Evolutionary conservation across 805 yeast genomes (phyloP).

Genomic region (Candida nemodendra): DNA sequence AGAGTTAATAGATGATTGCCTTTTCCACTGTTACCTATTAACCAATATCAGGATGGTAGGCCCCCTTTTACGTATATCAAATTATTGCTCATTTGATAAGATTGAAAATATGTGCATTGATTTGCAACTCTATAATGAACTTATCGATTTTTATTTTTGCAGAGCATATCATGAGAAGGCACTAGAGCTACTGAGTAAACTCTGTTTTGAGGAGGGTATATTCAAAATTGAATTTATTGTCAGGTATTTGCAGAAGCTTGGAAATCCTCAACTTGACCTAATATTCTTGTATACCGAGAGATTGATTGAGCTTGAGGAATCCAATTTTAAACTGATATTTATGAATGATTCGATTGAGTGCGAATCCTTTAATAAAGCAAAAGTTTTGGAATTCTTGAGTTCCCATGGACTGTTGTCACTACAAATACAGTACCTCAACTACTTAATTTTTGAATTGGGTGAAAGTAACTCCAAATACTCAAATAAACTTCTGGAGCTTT

Average conservation of each 20-base stretch:
- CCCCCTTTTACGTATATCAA: constrained; percentile 74
- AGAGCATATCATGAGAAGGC: constrained; percentile 64
- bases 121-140: constrained; percentile 56
- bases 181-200: constrained; percentile 50
- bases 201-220: constrained; percentile 26
- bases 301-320: constrained; percentile 41
- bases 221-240: constrained; percentile 47
- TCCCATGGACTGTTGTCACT: constrained; percentile 20
- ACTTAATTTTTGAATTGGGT: constrained; percentile 41
- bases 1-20: constrained; percentile 65
- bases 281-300: constrained; percentile 57
- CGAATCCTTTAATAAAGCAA: constrained; percentile 51
- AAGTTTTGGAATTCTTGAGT: constrained; percentile 54
- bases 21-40: constrained; percentile 72
- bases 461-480: constrained; percentile 40
- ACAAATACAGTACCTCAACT: constrained; percentile 51
- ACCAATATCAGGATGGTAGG: constrained; percentile 73
- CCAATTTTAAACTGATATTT: constrained; percentile 51
- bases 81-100: constrained; percentile 64
- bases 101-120: constrained; percentile 55
- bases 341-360: constrained; percentile 63
- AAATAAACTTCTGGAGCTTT: constrained; percentile 44
- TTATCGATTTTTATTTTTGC: constrained; percentile 76
- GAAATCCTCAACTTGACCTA: constrained; percentile 46
- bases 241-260: constrained; percentile 57